These are phyloP conservation scores for Omphalea diandra DNA, from an alignment of 441 rosid species.

Conservation along the genomic window DNA sequence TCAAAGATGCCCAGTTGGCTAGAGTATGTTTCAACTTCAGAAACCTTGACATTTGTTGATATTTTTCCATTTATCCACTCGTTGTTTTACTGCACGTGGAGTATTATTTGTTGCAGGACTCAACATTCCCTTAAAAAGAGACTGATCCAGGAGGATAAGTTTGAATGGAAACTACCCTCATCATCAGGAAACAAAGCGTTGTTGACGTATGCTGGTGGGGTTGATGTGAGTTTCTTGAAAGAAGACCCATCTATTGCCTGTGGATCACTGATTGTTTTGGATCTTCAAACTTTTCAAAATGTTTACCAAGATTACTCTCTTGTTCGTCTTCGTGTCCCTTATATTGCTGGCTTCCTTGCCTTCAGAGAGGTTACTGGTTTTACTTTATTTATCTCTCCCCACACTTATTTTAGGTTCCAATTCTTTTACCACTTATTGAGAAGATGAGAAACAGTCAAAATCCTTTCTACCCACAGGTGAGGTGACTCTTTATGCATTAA, in stretches of 20 bases:
- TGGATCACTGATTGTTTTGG: conserved; percentile 69
- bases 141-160: conserved; percentile 57
- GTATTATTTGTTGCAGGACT: conserved; percentile 33
- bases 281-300: conserved; percentile 44
- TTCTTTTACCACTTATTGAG: conserved; percentile 54
- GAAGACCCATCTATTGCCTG: conserved; percentile 70
- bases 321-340: conserved; percentile 58
- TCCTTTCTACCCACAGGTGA: conserved; percentile 78
- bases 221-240: conserved; percentile 77
- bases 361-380: conserved; percentile 62
- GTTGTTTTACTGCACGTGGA: too few relatives aligned
- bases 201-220: conserved; percentile 78
- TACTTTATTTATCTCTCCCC: neutral
- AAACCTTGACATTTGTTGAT: neutral
- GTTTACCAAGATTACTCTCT: conserved; percentile 49
- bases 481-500: conserved; percentile 32
- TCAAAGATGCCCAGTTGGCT: conserved; percentile 17
- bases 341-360: conserved; percentile 84
- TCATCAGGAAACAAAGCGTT: conserved; percentile 16
- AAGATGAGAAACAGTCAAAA: conserved; percentile 47
- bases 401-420: conserved; percentile 50
- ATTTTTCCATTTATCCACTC: too few relatives aligned
- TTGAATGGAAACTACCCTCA: conserved; percentile 50
- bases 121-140: conserved; percentile 53
- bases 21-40: neutral